phyloP scores from a whole-genome alignment of 495 filamentous ascomycete genomes.

The Terfezia claveryi region DNA sequence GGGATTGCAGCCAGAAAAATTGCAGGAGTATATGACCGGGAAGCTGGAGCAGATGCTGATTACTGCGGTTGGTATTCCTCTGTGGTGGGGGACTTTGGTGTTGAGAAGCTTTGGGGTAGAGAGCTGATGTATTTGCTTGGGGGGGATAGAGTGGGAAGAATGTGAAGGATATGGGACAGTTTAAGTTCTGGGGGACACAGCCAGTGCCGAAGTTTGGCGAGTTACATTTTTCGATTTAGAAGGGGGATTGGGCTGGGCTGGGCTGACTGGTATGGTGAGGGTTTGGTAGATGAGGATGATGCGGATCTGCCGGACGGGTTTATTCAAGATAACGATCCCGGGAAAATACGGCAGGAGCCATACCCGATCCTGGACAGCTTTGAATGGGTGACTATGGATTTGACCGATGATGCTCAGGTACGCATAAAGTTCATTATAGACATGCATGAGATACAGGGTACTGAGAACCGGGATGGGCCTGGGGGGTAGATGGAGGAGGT shows the following conservation, averaged over 20 bases:
- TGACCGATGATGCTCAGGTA: constrained; percentile 40
- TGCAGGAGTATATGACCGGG: not conserved
- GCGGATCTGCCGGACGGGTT: constrained; percentile 30
- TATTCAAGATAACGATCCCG: constrained; percentile 35
- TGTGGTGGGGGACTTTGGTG: not conserved
- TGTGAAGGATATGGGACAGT: not conserved
- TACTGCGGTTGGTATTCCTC: not conserved
- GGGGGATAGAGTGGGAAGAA: not conserved
- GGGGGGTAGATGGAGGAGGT: constrained; percentile 47
- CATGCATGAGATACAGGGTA: no score
- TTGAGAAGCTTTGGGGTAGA: not conserved
- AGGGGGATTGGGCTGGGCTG: no score
- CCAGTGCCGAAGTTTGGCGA: not conserved
- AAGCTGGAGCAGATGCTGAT: not conserved
- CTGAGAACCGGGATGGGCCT: no score
- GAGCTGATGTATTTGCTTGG: not conserved
- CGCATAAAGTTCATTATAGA: not conserved
- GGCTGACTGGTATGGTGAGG: no score
- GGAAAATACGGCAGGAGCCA: constrained; percentile 51
- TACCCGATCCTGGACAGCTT: constrained; percentile 49
- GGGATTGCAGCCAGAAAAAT: not conserved
- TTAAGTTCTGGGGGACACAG: not conserved
- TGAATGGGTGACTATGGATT: constrained; percentile 82
- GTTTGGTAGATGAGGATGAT: constrained; percentile 10
- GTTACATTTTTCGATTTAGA: no score